A percentile compares a stretch with the other conserved stretches of the same genome.
Evolutionary conservation across 768 basidiomycete genomes (phyloP).

Genomic region (Sporobolomyces roseus): DNA sequence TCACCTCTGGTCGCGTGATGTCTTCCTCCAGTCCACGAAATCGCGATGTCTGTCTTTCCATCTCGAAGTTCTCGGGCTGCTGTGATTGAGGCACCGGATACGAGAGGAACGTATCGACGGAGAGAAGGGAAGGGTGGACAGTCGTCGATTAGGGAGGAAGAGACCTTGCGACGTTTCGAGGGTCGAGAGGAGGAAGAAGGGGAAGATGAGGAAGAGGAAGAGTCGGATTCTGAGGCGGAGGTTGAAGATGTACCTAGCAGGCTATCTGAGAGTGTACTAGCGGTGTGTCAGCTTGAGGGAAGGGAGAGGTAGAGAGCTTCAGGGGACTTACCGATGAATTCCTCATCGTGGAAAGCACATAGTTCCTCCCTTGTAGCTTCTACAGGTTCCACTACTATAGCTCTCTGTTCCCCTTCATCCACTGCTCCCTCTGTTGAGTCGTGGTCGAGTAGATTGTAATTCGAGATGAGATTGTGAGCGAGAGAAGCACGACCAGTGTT

Average conservation of each 20-base stretch:
- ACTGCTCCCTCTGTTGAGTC: not conserved
- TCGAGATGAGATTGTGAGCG: conserved; percentile 40
- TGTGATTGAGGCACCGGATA: conserved; percentile 74
- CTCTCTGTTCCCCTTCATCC: not conserved
- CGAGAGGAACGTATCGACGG: conserved; percentile 62
- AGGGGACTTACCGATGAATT: conserved; percentile 58
- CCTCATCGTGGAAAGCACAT: conserved; percentile 63
- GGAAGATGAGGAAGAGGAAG: conserved; percentile 40
- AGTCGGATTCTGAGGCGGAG: not conserved
- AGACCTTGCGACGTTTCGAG: too few relatives aligned
- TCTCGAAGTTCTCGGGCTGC: conserved; percentile 63
- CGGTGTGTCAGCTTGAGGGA: not conserved
- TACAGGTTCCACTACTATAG: conserved; percentile 56
- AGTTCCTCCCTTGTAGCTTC: conserved; percentile 62
- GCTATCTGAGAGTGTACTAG: not conserved
- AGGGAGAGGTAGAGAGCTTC: conserved; percentile 2
- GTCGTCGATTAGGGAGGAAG: conserved; percentile 58
- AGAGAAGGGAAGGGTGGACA: conserved; percentile 74
- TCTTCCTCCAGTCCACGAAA: conserved; percentile 92
- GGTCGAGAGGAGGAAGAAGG: conserved; percentile 55
- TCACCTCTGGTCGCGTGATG: conserved; percentile 76
- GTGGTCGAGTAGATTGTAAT: conserved; percentile 39
- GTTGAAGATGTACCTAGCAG: not conserved
- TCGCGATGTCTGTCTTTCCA: conserved; percentile 58
- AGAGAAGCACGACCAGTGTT: conserved; percentile 43